Conservation (phyloP, 2,329 filamentous ascomycete genomes). For the Colletotrichum sp. region DNA sequence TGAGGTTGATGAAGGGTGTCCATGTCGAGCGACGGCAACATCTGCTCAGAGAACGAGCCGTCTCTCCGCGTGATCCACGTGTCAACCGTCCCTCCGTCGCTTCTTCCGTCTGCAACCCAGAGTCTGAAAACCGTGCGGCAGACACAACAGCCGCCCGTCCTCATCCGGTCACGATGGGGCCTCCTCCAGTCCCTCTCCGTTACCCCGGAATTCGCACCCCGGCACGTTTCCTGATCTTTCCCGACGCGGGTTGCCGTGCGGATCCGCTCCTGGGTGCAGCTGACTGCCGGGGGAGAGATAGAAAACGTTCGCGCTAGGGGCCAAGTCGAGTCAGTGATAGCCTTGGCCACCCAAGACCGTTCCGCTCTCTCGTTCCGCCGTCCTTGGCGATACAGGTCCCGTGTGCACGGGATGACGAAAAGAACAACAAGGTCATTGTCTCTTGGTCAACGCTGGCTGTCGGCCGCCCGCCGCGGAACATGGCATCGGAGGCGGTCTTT, state of each 20-base stretch:
- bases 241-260: background rate
- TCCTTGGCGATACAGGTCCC: background rate
- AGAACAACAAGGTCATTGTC: background rate
- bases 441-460: background rate
- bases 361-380: background rate
- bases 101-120: background rate
- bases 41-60: background rate
- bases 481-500: background rate
- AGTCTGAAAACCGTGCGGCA: background rate
- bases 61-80: background rate
- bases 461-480: background rate
- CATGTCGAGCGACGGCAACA: background rate
- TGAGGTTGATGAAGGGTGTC: background rate
- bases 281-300: background rate
- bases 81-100: background rate
- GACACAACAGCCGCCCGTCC: background rate
- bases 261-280: background rate
- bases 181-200: background rate
- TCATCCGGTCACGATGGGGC: background rate
- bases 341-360: background rate
- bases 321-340: background rate
- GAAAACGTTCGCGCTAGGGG: background rate
- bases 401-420: background rate
- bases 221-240: background rate
- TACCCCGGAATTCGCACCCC: background rate